phyloP scores from a whole-genome alignment of 768 basidiomycete genomes.

The Boletus tylopilopsis region DNA sequence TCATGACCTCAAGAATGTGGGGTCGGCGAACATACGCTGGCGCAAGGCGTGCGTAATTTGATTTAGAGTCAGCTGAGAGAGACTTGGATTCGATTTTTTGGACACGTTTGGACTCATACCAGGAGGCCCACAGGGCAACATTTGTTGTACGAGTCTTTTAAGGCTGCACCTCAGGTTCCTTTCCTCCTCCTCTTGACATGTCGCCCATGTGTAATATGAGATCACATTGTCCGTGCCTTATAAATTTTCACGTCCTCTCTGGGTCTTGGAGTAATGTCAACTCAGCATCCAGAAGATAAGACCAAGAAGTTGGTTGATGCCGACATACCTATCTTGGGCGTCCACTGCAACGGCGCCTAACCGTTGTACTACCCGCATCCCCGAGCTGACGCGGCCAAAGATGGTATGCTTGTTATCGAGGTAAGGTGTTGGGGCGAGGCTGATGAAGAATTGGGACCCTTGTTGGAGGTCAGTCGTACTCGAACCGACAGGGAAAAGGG shows the following conservation, averaged over 20 bases:
- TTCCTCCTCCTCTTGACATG: not conserved
- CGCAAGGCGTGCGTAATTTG: too few relatives aligned
- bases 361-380: conserved; percentile 90
- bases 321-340: conserved; percentile 64
- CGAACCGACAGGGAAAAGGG: not conserved
- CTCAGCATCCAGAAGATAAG: not conserved
- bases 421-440: conserved; percentile 77
- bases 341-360: conserved; percentile 90
- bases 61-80: too few relatives aligned
- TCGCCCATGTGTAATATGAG: not conserved
- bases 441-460: conserved; percentile 97
- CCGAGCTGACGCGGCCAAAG: conserved; percentile 85
- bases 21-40: too few relatives aligned
- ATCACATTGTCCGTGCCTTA: conserved; percentile 49
- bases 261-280: conserved; percentile 33
- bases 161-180: not conserved
- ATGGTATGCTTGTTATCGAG: conserved; percentile 85
- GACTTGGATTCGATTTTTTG: too few relatives aligned
- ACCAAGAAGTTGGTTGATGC: not conserved
- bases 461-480: conserved; percentile 29
- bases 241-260: conserved; percentile 87
- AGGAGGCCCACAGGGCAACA: too few relatives aligned
- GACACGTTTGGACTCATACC: too few relatives aligned
- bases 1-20: too few relatives aligned
- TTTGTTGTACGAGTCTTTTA: too few relatives aligned